These are phyloP conservation scores for Cyclotella baltica DNA, from an alignment of 108 stramenopile species.

Conservation along the genomic window DNA sequence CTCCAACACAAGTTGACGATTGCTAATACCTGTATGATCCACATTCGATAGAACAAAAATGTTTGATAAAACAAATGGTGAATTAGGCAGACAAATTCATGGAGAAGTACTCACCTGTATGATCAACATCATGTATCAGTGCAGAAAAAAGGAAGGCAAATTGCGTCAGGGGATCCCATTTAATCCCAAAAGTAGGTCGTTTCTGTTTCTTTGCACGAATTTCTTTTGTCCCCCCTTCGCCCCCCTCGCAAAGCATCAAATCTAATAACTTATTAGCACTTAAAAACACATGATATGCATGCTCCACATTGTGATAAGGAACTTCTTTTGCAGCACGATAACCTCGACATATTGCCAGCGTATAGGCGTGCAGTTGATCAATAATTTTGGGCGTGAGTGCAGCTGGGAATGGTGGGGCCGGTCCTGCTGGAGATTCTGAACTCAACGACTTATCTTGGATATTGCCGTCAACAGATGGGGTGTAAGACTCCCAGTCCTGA, in stretches of 20 bases:
- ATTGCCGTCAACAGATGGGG: constrained; percentile 36
- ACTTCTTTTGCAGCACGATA: constrained; percentile 1
- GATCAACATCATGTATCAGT: constrained; percentile 46
- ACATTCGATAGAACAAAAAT: no score
- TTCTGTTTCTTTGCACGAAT: not conserved
- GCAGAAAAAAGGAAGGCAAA: constrained; percentile 39
- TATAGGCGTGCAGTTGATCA: not conserved
- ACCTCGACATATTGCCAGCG: constrained; percentile 3
- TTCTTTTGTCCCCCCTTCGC: not conserved
- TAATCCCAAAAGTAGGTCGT: constrained; percentile 37
- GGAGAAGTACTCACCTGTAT: no score
- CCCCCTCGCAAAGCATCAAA: constrained; percentile 59
- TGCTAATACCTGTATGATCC: constrained; percentile 36
- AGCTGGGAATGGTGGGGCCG: not conserved
- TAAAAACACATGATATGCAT: constrained; percentile 77
- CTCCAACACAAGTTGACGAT: constrained; percentile 26
- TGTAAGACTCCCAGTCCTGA: not conserved
- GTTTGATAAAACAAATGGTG: no score
- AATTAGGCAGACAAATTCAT: no score
- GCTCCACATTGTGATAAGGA: constrained; percentile 52
- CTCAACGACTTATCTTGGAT: not conserved
- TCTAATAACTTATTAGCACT: constrained; percentile 76
- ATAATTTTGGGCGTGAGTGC: not conserved
- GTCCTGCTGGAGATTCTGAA: not conserved
- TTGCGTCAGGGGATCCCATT: constrained; percentile 38